phyloP scores from a whole-genome alignment of 148 eudicot species.

The Nyssa sinensis region DNA sequence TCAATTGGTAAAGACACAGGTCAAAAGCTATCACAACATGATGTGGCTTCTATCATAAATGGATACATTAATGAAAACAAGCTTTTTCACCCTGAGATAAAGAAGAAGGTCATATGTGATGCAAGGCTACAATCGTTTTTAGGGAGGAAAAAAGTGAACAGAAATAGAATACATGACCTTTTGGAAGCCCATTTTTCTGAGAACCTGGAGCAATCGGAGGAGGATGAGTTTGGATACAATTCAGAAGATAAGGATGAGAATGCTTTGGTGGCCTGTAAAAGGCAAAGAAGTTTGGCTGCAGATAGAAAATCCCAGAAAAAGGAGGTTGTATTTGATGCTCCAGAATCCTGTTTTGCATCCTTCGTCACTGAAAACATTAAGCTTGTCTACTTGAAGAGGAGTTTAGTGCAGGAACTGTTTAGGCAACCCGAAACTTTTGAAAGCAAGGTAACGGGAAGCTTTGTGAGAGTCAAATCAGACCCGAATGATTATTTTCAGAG shows the following conservation, averaged over 20 bases:
- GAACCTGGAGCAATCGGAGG: slow-evolving; percentile 53
- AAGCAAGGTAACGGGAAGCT: slow-evolving; percentile 67
- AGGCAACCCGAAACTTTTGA: slow-evolving; percentile 59
- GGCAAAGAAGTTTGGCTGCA: slow-evolving; percentile 37
- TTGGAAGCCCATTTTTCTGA: slow-evolving; percentile 60
- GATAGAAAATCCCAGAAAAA: slow-evolving; percentile 20
- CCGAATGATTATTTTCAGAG: slow-evolving; percentile 34
- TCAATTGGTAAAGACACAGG: slow-evolving; percentile 50
- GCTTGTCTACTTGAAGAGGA: slow-evolving; percentile 74
- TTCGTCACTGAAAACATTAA: slow-evolving; percentile 61
- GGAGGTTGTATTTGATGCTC: slow-evolving; percentile 19
- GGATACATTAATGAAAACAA: slow-evolving; percentile 45
- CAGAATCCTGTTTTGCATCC: slow-evolving; percentile 53
- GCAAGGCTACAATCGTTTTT: slow-evolving; percentile 45
- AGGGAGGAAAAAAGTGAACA: slow-evolving; percentile 39
- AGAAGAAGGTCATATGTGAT: slow-evolving; percentile 65
- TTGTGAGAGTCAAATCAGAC: slow-evolving; percentile 72
- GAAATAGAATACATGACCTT: slow-evolving; percentile 39
- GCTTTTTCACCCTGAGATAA: slow-evolving; percentile 44
- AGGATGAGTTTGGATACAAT: slow-evolving; percentile 41
- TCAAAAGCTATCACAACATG: slow-evolving; percentile 44
- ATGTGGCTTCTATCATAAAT: slow-evolving; percentile 38
- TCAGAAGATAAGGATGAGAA: slow-evolving; percentile 38
- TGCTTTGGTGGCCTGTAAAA: slow-evolving; percentile 32
- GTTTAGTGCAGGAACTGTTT: slow-evolving; percentile 51